Base-by-base conservation (phyloP, 164 flowering plant species). In the Vitis cinerea region DNA sequence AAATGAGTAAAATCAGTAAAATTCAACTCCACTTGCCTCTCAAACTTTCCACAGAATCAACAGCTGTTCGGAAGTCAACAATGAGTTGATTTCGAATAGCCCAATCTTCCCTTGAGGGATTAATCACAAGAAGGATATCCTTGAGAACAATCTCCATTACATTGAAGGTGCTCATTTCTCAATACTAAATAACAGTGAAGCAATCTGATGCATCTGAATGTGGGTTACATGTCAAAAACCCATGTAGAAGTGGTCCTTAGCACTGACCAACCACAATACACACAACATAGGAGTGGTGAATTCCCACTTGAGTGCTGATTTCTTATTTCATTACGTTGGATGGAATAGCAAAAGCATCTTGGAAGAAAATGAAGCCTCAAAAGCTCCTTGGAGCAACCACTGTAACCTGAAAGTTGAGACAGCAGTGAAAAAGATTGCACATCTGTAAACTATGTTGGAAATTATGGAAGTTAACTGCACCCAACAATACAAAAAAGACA, bases 91-190 rank as follows among this genome's bases (percentile, higher is more conserved):
- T 9, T 53, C 98, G 79, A n/a, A 47, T 66, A 8, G 10, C 31
- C 77, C 81, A 77, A 72, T 92, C 99, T 12, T 80, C 86, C 14
- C 75, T 77, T 31, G 47, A 59, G 59, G 99, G 99, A 66, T 79
- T 80, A 71, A 91, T 66, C 12, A 60, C 78, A 29, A 7, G 37
- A 69, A 95, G 92, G 48, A 91, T 77, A 9, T 91, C 86, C 54
- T 55, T 66, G 10, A 91, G 70, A 44, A 74, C 52, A 50, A 10
- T 29, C 70, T 91, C 96, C 84, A 92, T 69, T 57, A 66, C 23
- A 66, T 50, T 60, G 64, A 76, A 50, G 17, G 76, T 44, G 70
- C 65, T 82, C 91, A 87, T 85, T 59, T 60, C 54, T 72, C 1
- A 19, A 56, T 16, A 2, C 52, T 30, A 44, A 2, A 52, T 13